Percentiles rank a stretch among this genome's conserved stretches.
Evolutionary conservation across 495 filamentous ascomycete genomes (phyloP).

Genomic region (Collariella sp.): DNA sequence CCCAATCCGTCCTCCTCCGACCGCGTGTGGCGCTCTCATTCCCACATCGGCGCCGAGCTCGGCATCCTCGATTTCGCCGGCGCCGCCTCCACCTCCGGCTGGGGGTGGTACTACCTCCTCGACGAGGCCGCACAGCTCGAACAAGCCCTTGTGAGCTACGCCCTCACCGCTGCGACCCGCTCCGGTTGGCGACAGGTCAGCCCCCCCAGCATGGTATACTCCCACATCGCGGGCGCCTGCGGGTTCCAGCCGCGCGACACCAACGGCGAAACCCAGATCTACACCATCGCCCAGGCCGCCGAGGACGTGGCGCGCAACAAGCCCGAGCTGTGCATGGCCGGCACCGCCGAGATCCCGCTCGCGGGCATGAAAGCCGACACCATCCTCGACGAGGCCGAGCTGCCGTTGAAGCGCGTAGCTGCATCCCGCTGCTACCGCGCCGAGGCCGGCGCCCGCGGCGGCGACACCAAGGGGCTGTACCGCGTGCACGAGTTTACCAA

Average conservation of each 20-base stretch:
- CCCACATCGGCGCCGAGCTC: constrained; percentile 72
- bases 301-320: constrained; percentile 50
- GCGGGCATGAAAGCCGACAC: constrained; percentile 80
- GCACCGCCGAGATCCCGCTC: constrained; percentile 88
- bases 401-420: constrained; percentile 70
- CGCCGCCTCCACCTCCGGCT: constrained; percentile 71
- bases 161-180: constrained; percentile 57
- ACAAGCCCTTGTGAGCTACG: constrained; percentile 84
- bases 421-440: constrained; percentile 86
- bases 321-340: constrained; percentile 65
- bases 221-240: constrained; percentile 79
- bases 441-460: constrained; percentile 82
- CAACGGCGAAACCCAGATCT: constrained; percentile 85
- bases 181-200: constrained; percentile 68
- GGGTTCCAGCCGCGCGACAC: constrained; percentile 91
- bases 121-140: constrained; percentile 87
- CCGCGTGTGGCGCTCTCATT: constrained; percentile 57
- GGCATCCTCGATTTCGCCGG: constrained; percentile 76
- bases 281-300: constrained; percentile 55
- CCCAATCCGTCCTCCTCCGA: constrained; percentile 42
- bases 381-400: constrained; percentile 41
- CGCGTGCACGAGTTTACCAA: constrained; percentile 99
- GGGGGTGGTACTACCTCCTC: constrained; percentile 94
- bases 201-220: constrained; percentile 86
- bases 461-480: constrained; percentile 89